These are phyloP conservation scores for Russula dissimulans DNA, from an alignment of 768 basidiomycete species.

Conservation along the genomic window DNA sequence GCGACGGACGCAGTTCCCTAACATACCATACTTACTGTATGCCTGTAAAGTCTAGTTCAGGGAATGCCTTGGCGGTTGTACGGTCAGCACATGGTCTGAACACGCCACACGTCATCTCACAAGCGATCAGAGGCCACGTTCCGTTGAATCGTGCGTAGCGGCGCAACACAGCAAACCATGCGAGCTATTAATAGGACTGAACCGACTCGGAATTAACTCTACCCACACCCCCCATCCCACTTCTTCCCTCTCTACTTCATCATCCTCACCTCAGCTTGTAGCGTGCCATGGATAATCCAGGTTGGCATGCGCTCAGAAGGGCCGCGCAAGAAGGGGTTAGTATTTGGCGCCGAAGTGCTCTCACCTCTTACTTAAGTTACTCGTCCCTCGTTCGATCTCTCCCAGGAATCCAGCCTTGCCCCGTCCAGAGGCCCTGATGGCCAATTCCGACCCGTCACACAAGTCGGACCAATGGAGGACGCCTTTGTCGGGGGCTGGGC, in stretches of 20 bases:
- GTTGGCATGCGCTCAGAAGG: constrained; percentile 63
- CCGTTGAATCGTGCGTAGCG: too few relatives aligned
- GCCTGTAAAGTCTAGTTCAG: neutral
- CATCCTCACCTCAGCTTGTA: neutral
- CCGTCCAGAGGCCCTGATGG: constrained; percentile 40
- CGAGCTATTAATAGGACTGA: too few relatives aligned
- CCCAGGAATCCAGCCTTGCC: constrained; percentile 19
- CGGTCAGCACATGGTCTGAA: neutral
- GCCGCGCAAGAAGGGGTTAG: constrained; percentile 42
- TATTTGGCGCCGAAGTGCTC: neutral
- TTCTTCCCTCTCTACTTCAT: too few relatives aligned
- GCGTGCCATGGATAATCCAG: constrained; percentile 57
- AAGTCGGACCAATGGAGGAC: constrained; percentile 53
- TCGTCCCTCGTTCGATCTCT: constrained; percentile 22
- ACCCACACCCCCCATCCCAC: neutral
- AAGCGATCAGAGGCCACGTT: too few relatives aligned
- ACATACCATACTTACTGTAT: constrained; percentile 3
- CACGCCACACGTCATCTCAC: too few relatives aligned
- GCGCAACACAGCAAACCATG: too few relatives aligned
- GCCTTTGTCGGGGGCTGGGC: constrained; percentile 50
- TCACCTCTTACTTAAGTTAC: neutral
- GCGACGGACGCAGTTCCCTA: constrained; percentile 4
- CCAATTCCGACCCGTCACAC: constrained; percentile 44
- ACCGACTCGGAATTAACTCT: too few relatives aligned
- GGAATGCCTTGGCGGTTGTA: constrained; percentile 1